A percentile compares a stretch with the other conserved stretches of the same genome.
Conservation (phyloP, 2,329 filamentous ascomycete genomes). For the Diaporthe sp. region DNA sequence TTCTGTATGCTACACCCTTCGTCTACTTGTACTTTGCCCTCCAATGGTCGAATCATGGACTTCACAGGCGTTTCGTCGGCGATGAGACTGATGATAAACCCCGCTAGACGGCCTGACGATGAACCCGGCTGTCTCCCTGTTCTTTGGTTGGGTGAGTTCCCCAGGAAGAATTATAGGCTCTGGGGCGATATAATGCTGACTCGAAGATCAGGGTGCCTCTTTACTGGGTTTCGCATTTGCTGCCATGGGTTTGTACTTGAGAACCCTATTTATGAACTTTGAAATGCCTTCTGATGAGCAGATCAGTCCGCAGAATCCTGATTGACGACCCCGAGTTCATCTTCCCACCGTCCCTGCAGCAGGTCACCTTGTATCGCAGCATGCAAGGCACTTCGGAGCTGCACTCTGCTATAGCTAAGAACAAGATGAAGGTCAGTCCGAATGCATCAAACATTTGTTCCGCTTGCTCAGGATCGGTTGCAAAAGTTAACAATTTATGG, state of each 20-base stretch:
- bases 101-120: conserved; percentile 40
- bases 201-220: conserved; percentile 38
- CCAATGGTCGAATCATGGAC: neutral
- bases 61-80: neutral
- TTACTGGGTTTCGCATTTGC: conserved; percentile 44
- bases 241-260: conserved; percentile 40
- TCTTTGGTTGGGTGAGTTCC: conserved; percentile 41
- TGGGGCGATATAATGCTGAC: neutral
- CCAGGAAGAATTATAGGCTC: neutral
- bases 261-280: neutral
- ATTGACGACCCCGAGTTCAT: conserved; percentile 45
- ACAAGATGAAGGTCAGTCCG: conserved; percentile 35
- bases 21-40: neutral
- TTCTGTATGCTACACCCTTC: conserved; percentile 30
- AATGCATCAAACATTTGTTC: too few species aligned
- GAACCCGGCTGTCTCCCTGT: conserved; percentile 44
- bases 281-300: neutral
- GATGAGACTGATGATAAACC: neutral
- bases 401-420: conserved; percentile 12
- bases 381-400: conserved; percentile 41
- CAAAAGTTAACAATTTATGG: neutral
- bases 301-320: conserved; percentile 41
- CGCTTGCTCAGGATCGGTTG: neutral
- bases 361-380: conserved; percentile 44
- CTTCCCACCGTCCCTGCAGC: conserved; percentile 43